These are phyloP conservation scores for Micractinium conductrix DNA, from an alignment of 139 green algal genomes.

Conservation along the genomic window DNA sequence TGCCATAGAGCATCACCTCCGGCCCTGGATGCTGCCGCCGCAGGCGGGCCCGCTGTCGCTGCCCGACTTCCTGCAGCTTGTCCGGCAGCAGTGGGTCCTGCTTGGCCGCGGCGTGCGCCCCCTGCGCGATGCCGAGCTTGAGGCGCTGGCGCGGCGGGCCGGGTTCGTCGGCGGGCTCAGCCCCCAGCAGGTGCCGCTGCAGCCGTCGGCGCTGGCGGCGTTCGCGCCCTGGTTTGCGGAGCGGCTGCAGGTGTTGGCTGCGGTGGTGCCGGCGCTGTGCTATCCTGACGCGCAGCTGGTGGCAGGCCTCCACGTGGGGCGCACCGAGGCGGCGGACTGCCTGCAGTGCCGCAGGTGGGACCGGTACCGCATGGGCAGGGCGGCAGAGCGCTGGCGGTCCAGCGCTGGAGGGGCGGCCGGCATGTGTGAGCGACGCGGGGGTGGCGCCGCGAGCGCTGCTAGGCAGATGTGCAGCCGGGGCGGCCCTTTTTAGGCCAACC, in stretches of 20 bases:
- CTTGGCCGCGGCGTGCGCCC: background rate
- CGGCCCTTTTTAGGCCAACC: no score
- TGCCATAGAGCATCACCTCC: background rate
- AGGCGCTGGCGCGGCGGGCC: background rate
- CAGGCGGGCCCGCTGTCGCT: background rate
- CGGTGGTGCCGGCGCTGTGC: background rate
- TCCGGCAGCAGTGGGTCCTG: background rate
- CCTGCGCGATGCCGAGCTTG: background rate
- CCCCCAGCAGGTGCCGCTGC: background rate
- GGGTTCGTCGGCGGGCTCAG: background rate
- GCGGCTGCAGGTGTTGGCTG: background rate
- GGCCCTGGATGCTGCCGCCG: background rate
- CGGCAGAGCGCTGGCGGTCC: no score
- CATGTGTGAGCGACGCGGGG: no score
- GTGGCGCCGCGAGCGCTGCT: no score
- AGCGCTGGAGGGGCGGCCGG: no score
- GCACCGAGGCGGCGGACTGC: background rate
- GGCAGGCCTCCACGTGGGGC: slow-evolving; percentile 9
- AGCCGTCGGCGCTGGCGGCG: background rate
- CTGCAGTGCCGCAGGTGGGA: no score
- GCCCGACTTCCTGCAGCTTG: background rate
- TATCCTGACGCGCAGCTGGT: background rate
- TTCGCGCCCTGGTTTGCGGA: background rate
- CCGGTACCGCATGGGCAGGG: no score
- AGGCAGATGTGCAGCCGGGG: no score